Percentiles rank a stretch among this genome's conserved stretches.
Conservation (phyloP, 257 asterid species). For the Fraxinus quadrangulata region DNA sequence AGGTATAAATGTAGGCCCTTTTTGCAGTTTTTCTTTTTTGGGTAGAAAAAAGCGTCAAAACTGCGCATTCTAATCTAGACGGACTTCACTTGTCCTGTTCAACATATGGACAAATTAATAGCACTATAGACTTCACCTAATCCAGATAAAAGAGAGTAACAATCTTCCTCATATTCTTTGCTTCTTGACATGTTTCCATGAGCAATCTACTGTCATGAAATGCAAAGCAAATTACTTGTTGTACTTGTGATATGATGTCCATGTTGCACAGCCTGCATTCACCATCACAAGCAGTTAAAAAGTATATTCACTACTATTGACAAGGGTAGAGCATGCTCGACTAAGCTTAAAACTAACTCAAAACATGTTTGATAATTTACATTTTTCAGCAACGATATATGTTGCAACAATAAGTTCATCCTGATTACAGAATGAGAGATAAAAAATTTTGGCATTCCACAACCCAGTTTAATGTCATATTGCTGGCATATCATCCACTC, state of each 20-base stretch:
- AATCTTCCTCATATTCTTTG: conserved; percentile 84
- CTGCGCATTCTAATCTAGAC: conserved; percentile 19
- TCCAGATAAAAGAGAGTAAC: conserved; percentile 95
- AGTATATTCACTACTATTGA: neutral
- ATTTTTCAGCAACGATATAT: neutral
- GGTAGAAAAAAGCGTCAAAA: conserved; percentile 10
- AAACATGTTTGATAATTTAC: neutral
- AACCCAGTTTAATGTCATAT: neutral
- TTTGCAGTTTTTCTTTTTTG: neutral
- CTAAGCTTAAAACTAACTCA: neutral
- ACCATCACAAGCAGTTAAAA: conserved; percentile 6
- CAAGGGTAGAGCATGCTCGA: neutral
- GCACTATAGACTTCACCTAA: conserved; percentile 30
- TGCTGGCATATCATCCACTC: neutral
- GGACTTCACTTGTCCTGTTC: conserved; percentile 13
- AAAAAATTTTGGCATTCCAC: neutral
- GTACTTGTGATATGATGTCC: conserved; percentile 97
- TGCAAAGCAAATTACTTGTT: conserved; percentile 96
- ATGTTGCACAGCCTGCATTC: conserved; percentile 87
- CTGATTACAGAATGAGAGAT: neutral
- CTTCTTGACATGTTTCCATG: conserved; percentile 98
- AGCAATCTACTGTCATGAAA: conserved; percentile 93
- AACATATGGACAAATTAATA: conserved; percentile 26
- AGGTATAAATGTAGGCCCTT: neutral
- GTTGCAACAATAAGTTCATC: neutral